These are phyloP conservation scores for Nymphaea thermarum DNA, from an alignment of 164 flowering plant species.

Conservation along the genomic window DNA sequence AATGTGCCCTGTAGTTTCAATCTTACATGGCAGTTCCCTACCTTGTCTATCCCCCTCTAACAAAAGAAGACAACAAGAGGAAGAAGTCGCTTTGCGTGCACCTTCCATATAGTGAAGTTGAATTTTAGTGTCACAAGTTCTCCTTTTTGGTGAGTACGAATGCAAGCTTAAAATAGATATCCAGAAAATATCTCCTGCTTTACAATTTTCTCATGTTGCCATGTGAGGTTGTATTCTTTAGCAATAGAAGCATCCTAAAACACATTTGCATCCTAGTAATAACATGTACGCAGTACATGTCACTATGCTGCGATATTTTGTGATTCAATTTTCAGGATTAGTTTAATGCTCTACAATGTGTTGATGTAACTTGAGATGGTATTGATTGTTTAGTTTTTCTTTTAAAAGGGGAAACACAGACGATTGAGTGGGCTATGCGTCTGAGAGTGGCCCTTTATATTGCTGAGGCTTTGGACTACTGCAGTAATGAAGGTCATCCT, in stretches of 20 bases:
- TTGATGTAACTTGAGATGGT: neutral
- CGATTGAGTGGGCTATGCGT: conserved; percentile 96
- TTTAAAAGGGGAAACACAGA: conserved; percentile 91
- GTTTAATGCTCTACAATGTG: neutral
- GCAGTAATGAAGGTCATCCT: conserved; percentile 63
- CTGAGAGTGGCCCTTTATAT: conserved; percentile 82
- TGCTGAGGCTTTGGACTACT: conserved; percentile 87
- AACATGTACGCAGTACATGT: neutral
- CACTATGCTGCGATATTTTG: neutral
- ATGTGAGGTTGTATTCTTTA: neutral
- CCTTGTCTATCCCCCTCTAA: too few relatives aligned
- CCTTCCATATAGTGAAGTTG: too few relatives aligned
- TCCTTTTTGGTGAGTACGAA: too few relatives aligned
- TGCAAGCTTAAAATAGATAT: too few relatives aligned
- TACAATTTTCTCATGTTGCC: neutral
- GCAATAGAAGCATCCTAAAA: neutral
- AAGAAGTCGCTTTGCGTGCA: too few relatives aligned
- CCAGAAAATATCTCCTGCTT: too few relatives aligned
- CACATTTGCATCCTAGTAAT: neutral
- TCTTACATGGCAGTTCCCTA: too few relatives aligned
- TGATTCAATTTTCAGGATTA: neutral
- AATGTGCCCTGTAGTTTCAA: too few relatives aligned
- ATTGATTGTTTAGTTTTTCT: conserved; percentile 1
- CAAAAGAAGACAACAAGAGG: too few relatives aligned
- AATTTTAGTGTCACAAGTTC: too few relatives aligned